Evolutionary conservation across 2,329 filamentous ascomycete species (phyloP).

Genomic region (Fusarium virguliforme): DNA sequence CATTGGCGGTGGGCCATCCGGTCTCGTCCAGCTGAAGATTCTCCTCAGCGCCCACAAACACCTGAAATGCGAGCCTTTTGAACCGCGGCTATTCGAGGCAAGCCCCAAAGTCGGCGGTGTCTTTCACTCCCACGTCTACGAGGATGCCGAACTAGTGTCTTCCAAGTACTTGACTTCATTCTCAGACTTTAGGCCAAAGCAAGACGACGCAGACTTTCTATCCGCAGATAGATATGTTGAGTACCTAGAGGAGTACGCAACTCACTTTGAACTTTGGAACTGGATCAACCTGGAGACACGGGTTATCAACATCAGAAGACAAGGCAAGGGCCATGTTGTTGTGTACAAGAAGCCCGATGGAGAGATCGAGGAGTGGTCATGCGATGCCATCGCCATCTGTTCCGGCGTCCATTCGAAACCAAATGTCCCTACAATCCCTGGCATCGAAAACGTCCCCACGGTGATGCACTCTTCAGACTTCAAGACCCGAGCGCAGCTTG

Average conservation of each 20-base stretch:
- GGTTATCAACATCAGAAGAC: slow-evolving; percentile 56
- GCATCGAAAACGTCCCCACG: slow-evolving; percentile 6
- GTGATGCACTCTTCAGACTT: slow-evolving; percentile 63
- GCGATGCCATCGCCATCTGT: slow-evolving; percentile 28
- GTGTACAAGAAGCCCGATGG: not conserved
- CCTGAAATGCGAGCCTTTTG: slow-evolving; percentile 15
- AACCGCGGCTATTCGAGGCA: slow-evolving; percentile 13
- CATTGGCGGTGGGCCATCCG: slow-evolving; percentile 18
- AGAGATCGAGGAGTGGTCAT: not conserved
- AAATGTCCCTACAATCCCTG: slow-evolving; percentile 17
- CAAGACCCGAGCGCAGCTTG: slow-evolving; percentile 60
- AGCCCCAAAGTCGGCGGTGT: slow-evolving; percentile 18
- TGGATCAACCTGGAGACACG: slow-evolving; percentile 55
- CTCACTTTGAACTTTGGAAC: slow-evolving; percentile 57
- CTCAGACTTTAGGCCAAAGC: slow-evolving; percentile 60
- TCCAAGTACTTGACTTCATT: slow-evolving; percentile 66
- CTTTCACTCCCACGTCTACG: slow-evolving; percentile 19
- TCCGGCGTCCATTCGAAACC: slow-evolving; percentile 29
- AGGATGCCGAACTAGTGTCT: slow-evolving; percentile 56
- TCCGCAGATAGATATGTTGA: slow-evolving; percentile 56
- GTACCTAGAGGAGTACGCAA: slow-evolving; percentile 61
- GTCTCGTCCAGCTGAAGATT: slow-evolving; percentile 19
- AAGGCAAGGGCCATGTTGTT: slow-evolving; percentile 39
- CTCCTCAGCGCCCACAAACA: slow-evolving; percentile 16
- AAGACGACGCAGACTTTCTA: slow-evolving; percentile 60